Base-by-base conservation (phyloP, 73 alveolate genomes). In the Symbiodinium pilosum region DNA sequence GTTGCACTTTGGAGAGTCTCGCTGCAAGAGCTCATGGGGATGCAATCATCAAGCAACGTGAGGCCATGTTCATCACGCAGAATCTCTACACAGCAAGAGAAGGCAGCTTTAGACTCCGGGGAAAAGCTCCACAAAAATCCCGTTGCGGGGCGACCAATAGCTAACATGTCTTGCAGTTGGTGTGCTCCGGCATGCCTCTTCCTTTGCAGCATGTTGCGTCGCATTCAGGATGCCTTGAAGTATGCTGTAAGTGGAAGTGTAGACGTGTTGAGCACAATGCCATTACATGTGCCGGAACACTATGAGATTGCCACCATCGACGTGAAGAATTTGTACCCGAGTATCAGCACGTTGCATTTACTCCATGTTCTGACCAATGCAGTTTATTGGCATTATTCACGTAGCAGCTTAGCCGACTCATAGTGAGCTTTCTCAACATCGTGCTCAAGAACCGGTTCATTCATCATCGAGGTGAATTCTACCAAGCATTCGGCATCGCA, bases 91-190 rank as follows among this genome's bases (percentile, higher is more conserved):
- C 20, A 16, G 43, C 8, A 30, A 68, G 77, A 20, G 93, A 84
- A 32, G 77, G 77, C 0, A 30, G 51, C 34, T 84, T 84, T 44
- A 42, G 75, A 28, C 52, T 84, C 71, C 40, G 92, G 43, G n/a
- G 92, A 24, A 26, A 84, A 84, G 36, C 73, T 84, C 73, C 92
- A 84, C 92, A 84, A 43, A 43, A 39, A 39, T 16, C 73, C 71
- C 30, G n/a, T 84, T 14, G 75, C 43, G 2, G 92, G 92, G 30
- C 44, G 73, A 42, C 92, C 92, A 2, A 84, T 84, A 12, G 92
- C 92, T 2, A 84, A 84, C 73, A 36, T 84, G 44, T 84, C 92
- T 5, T 39, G 47, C 73, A 84, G 92, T 84, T 84, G 92, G 71
- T 1, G 40, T 3, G 73, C 92, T 26, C 92, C 92, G 32, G 73